phyloP scores from a whole-genome alignment of 371 early-diverging fungal genomes.

The Parasitella parasitica region DNA sequence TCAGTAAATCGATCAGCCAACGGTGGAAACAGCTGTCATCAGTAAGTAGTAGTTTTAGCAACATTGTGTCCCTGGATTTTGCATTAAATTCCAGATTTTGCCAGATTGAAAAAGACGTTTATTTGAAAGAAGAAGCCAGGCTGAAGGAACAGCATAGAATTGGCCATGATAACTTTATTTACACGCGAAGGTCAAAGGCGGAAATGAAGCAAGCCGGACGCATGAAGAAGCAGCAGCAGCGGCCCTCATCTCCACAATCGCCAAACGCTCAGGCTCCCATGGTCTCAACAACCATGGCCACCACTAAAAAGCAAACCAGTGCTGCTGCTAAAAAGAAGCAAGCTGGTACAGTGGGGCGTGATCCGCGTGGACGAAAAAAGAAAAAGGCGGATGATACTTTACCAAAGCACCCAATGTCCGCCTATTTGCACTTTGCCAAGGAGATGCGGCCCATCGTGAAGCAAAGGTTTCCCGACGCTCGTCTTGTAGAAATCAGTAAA shows the following conservation, averaged over 20 bases:
- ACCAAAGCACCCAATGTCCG: constrained; percentile 83
- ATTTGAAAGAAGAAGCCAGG: constrained; percentile 45
- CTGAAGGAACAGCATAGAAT: constrained; percentile 61
- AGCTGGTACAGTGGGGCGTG: constrained; percentile 11
- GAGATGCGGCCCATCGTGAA: constrained; percentile 61
- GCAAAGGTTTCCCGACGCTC: constrained; percentile 51
- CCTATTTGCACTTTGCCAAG: constrained; percentile 68
- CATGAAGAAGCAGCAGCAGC: constrained; percentile 20
- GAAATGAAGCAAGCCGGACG: constrained; percentile 54
- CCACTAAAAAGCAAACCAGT: background rate
- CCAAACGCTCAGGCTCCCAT: background rate
- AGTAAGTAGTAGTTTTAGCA: too few relatives aligned
- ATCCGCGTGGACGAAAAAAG: constrained; percentile 59
- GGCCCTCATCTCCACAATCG: background rate
- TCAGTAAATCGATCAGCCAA: constrained; percentile 59
- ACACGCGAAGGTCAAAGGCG: constrained; percentile 64
- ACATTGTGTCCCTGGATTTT: background rate
- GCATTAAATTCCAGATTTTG: background rate
- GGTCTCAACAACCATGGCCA: background rate
- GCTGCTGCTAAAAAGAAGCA: background rate
- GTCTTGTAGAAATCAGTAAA: constrained; percentile 65
- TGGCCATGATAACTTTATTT: constrained; percentile 61
- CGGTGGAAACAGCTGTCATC: constrained; percentile 50
- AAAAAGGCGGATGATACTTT: constrained; percentile 63
- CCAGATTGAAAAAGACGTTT: constrained; percentile 37